A percentile compares a stretch with the other conserved stretches of the same genome.
Evolutionary conservation across 2,329 filamentous ascomycete genomes (phyloP).

Genomic region (Scedosporium aurantiacum): DNA sequence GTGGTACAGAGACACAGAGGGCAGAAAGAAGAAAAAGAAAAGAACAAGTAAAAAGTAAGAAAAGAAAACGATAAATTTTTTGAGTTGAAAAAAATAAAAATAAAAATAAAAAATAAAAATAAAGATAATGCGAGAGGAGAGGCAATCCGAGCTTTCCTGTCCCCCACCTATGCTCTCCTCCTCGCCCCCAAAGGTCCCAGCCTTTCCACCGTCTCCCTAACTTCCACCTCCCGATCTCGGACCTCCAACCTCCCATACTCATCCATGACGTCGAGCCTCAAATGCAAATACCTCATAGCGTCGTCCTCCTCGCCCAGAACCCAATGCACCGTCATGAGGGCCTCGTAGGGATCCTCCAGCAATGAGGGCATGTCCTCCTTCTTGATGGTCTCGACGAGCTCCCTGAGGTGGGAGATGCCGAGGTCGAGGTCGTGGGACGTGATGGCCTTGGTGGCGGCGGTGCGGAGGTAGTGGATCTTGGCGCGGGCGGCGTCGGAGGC

Average conservation of each 20-base stretch:
- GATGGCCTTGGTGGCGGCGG: neutral
- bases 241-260: conserved; percentile 2
- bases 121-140: neutral
- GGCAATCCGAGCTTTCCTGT: neutral
- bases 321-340: neutral
- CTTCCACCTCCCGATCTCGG: neutral
- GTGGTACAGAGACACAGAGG: too few species aligned
- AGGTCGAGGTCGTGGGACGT: neutral
- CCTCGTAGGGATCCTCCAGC: conserved; percentile 1
- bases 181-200: neutral
- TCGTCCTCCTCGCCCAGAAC: neutral
- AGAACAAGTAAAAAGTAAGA: too few species aligned
- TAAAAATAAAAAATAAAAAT: too few species aligned
- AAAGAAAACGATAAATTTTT: too few species aligned
- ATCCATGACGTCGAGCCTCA: conserved; percentile 1
- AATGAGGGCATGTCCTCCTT: conserved; percentile 2
- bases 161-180: neutral
- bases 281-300: neutral
- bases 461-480: neutral
- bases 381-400: neutral
- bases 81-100: too few species aligned
- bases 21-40: too few species aligned
- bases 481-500: conserved; percentile 1
- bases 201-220: neutral
- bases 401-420: neutral